A percentile compares a stretch with the other conserved stretches of the same genome.
Evolutionary conservation across 805 yeast species (phyloP).

Genomic region (Candida parachauliodes): DNA sequence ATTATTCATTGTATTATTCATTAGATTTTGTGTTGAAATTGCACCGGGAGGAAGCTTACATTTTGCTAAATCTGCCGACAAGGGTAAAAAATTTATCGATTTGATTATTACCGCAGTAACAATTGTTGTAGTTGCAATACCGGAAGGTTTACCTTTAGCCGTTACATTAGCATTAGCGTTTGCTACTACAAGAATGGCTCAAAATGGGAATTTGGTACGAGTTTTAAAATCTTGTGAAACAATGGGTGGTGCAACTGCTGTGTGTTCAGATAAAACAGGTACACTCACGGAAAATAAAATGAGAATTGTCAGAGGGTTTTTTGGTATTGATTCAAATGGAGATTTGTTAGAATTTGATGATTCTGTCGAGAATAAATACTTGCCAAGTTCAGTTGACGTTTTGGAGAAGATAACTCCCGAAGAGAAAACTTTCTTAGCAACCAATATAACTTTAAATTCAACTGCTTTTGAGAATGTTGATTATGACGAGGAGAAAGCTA

Average conservation of each 20-base stretch:
- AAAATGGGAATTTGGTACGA: slow-evolving; percentile 93
- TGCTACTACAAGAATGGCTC: slow-evolving; percentile 97
- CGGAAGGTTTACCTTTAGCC: slow-evolving; percentile 97
- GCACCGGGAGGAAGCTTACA: slow-evolving; percentile 48
- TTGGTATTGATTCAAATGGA: slow-evolving; percentile 43
- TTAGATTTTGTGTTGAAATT: slow-evolving; percentile 65
- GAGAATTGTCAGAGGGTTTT: slow-evolving; percentile 78
- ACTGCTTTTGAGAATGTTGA: slow-evolving; percentile 82
- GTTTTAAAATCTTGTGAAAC: slow-evolving; percentile 93
- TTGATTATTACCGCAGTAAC: slow-evolving; percentile 90
- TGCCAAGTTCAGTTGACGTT: slow-evolving; percentile 22
- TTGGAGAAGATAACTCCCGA: slow-evolving; percentile 17
- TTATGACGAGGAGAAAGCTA: slow-evolving; percentile 30
- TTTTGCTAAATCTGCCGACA: slow-evolving; percentile 55
- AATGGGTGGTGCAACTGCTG: slow-evolving; percentile 97
- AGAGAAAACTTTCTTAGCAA: slow-evolving; percentile 26
- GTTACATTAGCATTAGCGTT: slow-evolving; percentile 95
- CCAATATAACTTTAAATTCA: slow-evolving; percentile 74
- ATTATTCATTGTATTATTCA: slow-evolving; percentile 75
- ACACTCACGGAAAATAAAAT: slow-evolving; percentile 91
- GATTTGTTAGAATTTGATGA: slow-evolving; percentile 48
- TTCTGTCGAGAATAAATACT: slow-evolving; percentile 19
- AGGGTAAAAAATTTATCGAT: slow-evolving; percentile 80
- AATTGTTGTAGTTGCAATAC: slow-evolving; percentile 96
- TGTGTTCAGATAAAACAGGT: slow-evolving; percentile 97